Evolutionary conservation across 768 basidiomycete genomes (phyloP).

Genomic region (Leccinum boreale): DNA sequence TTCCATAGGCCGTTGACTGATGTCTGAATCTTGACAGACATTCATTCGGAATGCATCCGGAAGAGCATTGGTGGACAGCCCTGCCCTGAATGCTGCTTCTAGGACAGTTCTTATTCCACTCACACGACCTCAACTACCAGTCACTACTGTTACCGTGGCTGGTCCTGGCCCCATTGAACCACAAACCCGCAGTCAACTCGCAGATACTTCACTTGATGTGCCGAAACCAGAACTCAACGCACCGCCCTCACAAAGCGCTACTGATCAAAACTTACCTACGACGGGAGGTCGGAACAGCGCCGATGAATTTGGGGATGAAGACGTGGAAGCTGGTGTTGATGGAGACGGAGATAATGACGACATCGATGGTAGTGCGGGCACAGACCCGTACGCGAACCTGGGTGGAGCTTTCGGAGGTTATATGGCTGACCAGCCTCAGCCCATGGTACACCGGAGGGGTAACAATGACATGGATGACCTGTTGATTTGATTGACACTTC

Average conservation of each 20-base stretch:
- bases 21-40: conserved; percentile 48
- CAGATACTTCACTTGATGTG: conserved; percentile 21
- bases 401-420: conserved; percentile 75
- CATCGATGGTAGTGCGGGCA: conserved; percentile 26
- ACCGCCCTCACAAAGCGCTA: conserved; percentile 18
- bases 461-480: conserved; percentile 62
- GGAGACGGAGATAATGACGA: conserved; percentile 43
- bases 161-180: conserved; percentile 50
- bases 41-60: conserved; percentile 90
- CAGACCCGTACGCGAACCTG: conserved; percentile 83
- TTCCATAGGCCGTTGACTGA: not conserved
- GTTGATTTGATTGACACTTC: conserved; percentile 43
- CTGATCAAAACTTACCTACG: conserved; percentile 9
- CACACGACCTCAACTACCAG: conserved; percentile 48
- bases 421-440: conserved; percentile 67
- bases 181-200: conserved; percentile 23
- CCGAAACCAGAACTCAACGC: conserved; percentile 34
- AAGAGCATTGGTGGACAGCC: conserved; percentile 80
- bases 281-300: conserved; percentile 1
- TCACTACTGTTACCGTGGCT: conserved; percentile 43
- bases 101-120: conserved; percentile 66
- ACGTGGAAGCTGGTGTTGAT: conserved; percentile 23
- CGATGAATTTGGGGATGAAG: conserved; percentile 23
- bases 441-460: conserved; percentile 45
- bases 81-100: conserved; percentile 83